Conservation (phyloP, 1,284 basidiomycete species). For the Serendipita sp. region DNA sequence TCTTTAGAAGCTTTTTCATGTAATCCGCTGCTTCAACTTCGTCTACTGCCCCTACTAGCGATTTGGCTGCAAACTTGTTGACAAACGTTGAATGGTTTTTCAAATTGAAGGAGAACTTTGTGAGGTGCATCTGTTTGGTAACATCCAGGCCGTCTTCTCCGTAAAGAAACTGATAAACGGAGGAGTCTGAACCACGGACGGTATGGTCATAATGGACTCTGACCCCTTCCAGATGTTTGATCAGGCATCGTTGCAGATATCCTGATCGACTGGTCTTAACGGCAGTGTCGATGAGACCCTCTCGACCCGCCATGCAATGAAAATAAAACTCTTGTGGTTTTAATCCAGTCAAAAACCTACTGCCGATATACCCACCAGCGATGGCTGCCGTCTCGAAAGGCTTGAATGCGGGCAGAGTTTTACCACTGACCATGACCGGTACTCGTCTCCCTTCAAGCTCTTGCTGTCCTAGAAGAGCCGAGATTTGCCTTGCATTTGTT, state of each 20-base stretch:
- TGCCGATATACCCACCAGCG: conserved; percentile 98
- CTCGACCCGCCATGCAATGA: conserved; percentile 99
- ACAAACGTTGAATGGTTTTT: conserved; percentile 76
- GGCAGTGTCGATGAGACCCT: conserved; percentile 97
- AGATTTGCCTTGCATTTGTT: conserved; percentile 97
- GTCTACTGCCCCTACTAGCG: conserved; percentile 47
- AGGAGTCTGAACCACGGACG: conserved; percentile 87
- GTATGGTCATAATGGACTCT: conserved; percentile 97
- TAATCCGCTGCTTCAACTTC: conserved; percentile 55
- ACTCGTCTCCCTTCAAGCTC: conserved; percentile 97
- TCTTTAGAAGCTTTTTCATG: conserved; percentile 88
- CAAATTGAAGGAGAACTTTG: conserved; percentile 87
- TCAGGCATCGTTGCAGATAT: conserved; percentile 94
- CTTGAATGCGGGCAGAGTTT: conserved; percentile 95
- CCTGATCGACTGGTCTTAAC: conserved; percentile 99
- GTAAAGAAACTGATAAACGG: conserved; percentile 93
- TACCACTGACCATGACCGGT: conserved; percentile 97
- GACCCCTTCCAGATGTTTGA: conserved; percentile 96
- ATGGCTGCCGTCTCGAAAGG: conserved; percentile 94
- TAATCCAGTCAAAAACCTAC: conserved; percentile 96
- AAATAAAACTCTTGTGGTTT: conserved; percentile 99
- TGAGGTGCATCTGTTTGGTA: conserved; percentile 84
- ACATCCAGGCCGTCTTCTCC: conserved; percentile 96
- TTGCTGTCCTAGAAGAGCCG: conserved; percentile 92
- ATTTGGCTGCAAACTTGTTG: conserved; percentile 55